A percentile compares a stretch with the other conserved stretches of the same genome.
Conservation (phyloP, 352 stramenopile genomes). For the Phytophthora citricola region DNA sequence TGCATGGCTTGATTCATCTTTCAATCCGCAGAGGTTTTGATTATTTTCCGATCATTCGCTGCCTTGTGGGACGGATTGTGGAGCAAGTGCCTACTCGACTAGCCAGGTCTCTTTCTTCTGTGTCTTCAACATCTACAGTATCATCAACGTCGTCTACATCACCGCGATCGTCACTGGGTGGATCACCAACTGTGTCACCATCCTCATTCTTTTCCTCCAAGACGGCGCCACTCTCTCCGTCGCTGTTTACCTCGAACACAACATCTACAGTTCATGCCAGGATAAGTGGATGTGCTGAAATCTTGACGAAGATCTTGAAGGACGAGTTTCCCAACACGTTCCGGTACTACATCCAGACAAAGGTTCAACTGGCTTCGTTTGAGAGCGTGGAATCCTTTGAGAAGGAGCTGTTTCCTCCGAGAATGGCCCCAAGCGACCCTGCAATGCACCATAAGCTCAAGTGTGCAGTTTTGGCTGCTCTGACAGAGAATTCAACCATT, state of each 20-base stretch:
- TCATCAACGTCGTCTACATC: constrained; percentile 50
- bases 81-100: constrained; percentile 45
- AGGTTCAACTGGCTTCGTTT: constrained; percentile 73
- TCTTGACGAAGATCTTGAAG: constrained; percentile 70
- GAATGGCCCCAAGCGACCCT: constrained; percentile 55
- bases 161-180: constrained; percentile 35
- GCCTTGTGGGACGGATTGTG: constrained; percentile 58
- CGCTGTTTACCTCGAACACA: constrained; percentile 50
- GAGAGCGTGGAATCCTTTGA: constrained; percentile 79
- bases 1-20: constrained; percentile 76
- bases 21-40: constrained; percentile 52
- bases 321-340: constrained; percentile 84
- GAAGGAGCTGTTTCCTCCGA: constrained; percentile 66
- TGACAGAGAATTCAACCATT: constrained; percentile 56
- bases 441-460: constrained; percentile 68
- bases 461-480: constrained; percentile 48
- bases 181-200: constrained; percentile 30
- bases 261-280: constrained; percentile 49
- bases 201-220: constrained; percentile 38
- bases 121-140: constrained; percentile 51
- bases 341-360: constrained; percentile 74
- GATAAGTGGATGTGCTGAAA: constrained; percentile 70
- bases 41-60: constrained; percentile 57
- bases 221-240: constrained; percentile 24
- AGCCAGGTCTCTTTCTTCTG: constrained; percentile 37